phyloP scores from a whole-genome alignment of 768 basidiomycete genomes.

The Agrocybe chaxingu region DNA sequence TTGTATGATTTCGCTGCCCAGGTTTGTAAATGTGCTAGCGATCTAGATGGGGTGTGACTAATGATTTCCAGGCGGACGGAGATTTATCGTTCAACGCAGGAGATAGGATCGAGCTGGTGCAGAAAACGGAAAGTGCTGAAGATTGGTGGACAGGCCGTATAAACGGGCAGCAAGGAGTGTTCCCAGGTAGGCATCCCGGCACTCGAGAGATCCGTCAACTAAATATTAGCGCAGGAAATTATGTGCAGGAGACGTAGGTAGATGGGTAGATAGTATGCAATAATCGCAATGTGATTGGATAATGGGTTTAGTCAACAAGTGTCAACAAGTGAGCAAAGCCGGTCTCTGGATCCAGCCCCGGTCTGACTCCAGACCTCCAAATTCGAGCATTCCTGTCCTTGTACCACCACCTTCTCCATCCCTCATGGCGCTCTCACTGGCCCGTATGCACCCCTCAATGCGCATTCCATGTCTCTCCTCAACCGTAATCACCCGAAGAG shows the following conservation, averaged over 20 bases:
- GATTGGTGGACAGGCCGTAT: constrained; percentile 98
- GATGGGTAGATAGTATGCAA: constrained; percentile 12
- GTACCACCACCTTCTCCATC: constrained; percentile 2
- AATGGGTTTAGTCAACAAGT: constrained; percentile 16
- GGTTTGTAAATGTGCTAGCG: constrained; percentile 28
- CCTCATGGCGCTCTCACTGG: constrained; percentile 26
- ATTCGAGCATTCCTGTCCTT: neutral
- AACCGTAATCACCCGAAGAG: constrained; percentile 43
- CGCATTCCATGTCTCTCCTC: constrained; percentile 27
- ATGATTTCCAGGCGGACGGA: constrained; percentile 65
- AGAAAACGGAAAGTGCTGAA: constrained; percentile 76
- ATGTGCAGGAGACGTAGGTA: constrained; percentile 53
- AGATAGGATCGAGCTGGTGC: constrained; percentile 87
- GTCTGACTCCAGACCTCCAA: neutral
- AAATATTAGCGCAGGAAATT: constrained; percentile 46
- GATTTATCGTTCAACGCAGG: constrained; percentile 89
- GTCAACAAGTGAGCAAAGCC: constrained; percentile 18
- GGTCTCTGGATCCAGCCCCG: constrained; percentile 1
- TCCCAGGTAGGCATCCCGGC: constrained; percentile 60
- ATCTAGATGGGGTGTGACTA: constrained; percentile 1
- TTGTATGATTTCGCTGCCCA: constrained; percentile 94
- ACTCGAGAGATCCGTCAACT: constrained; percentile 3
- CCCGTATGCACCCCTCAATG: constrained; percentile 27
- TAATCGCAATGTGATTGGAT: constrained; percentile 26
- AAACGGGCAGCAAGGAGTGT: constrained; percentile 82